Conservation (phyloP, 2,329 filamentous ascomycete genomes). For the Dothideomycetes sp. region DNA sequence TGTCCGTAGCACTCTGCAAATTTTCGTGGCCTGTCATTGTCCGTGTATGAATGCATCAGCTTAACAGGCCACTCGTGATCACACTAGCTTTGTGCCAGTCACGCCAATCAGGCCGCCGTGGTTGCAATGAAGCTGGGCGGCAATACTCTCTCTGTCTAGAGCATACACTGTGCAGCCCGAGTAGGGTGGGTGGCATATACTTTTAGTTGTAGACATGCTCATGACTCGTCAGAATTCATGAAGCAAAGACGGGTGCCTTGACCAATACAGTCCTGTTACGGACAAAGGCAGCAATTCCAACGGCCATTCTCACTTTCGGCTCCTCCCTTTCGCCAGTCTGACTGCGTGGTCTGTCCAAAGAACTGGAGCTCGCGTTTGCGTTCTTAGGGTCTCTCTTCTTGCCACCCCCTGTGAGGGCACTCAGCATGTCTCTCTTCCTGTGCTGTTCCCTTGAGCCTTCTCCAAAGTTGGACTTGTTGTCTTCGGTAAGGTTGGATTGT, state of each 20-base stretch:
- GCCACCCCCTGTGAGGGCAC: conserved; percentile 26
- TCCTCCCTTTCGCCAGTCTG: conserved; percentile 29
- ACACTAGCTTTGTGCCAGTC: too few species aligned
- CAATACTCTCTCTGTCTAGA: too few species aligned
- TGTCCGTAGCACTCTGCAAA: too few species aligned
- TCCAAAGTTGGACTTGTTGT: conserved; percentile 7
- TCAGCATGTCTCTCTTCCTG: conserved; percentile 30
- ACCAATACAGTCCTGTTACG: conserved; percentile 37
- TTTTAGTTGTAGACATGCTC: too few species aligned
- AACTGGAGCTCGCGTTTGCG: conserved; percentile 9
- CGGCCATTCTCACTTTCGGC: conserved; percentile 35
- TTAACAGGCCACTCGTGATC: too few species aligned
- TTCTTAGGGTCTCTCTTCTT: conserved; percentile 25
- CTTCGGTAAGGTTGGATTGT: conserved; percentile 22
- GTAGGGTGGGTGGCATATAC: too few species aligned
- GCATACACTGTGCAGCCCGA: too few species aligned
- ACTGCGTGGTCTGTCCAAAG: conserved; percentile 29
- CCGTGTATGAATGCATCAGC: too few species aligned
- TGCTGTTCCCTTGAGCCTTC: too few species aligned
- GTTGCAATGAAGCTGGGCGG: too few species aligned
- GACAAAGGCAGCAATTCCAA: conserved; percentile 36
- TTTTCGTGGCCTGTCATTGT: too few species aligned
- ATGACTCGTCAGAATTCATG: background rate
- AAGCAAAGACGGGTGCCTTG: conserved; percentile 28
- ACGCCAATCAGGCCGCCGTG: too few species aligned